Percentiles rank a stretch among this genome's conserved stretches.
phyloP scores from a whole-genome alignment of 495 filamentous ascomycete genomes.

The Cairneyella variabilis region DNA sequence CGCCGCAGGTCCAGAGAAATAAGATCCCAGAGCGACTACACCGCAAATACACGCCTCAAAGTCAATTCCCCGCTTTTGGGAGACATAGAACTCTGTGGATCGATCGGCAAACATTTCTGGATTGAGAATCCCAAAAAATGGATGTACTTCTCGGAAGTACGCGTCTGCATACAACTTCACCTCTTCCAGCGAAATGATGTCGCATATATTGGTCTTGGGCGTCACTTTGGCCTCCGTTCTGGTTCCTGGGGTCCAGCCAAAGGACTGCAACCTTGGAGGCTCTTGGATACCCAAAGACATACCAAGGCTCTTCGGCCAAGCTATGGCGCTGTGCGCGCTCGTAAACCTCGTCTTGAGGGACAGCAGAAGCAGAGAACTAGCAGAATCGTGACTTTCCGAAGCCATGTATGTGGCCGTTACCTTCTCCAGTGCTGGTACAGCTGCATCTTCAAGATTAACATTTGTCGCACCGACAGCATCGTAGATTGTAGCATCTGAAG shows the following conservation, averaged over 20 bases:
- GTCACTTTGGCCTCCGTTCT: conserved; percentile 27
- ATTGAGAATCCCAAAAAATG: conserved; percentile 47
- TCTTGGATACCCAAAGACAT: conserved; percentile 44
- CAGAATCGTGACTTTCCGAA: too few relatives aligned
- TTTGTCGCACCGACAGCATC: too few relatives aligned
- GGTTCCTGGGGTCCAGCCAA: conserved; percentile 49
- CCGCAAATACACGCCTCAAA: conserved; percentile 45
- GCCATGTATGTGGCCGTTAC: too few relatives aligned
- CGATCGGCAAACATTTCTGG: conserved; percentile 26
- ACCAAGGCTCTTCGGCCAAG: conserved; percentile 45
- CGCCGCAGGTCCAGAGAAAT: conserved; percentile 35
- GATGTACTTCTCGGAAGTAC: conserved; percentile 45
- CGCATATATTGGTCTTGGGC: conserved; percentile 24
- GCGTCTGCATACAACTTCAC: conserved; percentile 34
- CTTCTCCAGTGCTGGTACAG: too few relatives aligned
- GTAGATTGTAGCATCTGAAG: too few relatives aligned
- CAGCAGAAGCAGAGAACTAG: too few relatives aligned
- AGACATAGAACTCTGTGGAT: conserved; percentile 33
- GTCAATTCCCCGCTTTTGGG: conserved; percentile 4
- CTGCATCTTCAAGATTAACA: too few relatives aligned
- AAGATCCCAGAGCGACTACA: conserved; percentile 43
- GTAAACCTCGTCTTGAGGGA: too few relatives aligned
- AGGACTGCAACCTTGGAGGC: conserved; percentile 46
- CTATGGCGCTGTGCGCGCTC: conserved; percentile 48
- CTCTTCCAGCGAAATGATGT: conserved; percentile 34